Evolutionary conservation across 441 rosid species (phyloP), one percentile per base, ranked within the genome.

Genomic region (Gossypium gossypioides): DNA sequence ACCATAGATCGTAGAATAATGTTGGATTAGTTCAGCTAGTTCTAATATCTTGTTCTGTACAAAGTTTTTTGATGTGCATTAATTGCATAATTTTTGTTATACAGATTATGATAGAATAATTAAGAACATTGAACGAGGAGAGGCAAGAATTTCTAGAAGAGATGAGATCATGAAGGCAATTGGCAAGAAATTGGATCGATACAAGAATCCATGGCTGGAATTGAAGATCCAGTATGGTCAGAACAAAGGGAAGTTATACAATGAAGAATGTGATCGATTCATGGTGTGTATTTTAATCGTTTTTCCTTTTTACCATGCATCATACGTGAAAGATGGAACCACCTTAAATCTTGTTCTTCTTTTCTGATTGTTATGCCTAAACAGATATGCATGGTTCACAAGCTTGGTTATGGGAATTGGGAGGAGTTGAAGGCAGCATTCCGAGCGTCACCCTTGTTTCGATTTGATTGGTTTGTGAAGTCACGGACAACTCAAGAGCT

Each of bases 151-250:
- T 75, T 87, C 94, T 68, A 89, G 97, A 40, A 93, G 90, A 83
- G 99, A 96, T 71, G 98, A 96, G 86, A 96, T 96, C 74, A 96
- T 96, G 99, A 93, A 91, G 83, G 99, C 98, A 54, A 90, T 96
- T 52, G 97, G 98, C 69, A 93, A 91, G 91, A 93, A 96, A 69
- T 76, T 96, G 86, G 97, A 96, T 72, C 97, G 99, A 58, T 96
- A 93, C 91, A 93, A 87, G 82, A 96, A 93, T 75, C 97, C 99
- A 9, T 93, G 98, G 98, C 88, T 90, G 75, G 99, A 96, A 77
- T 76, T 96, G 85, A 96, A 93, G 91, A 91, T 96, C 78, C 97
- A 93, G 81, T 91, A 96, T 77, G 99, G 97, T 73, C 99, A 96
- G 84, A 93, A 96, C 86, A 93, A 93, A 82, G 98, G 99, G 77